Conservation (phyloP, 2,329 filamentous ascomycete species). For the Rhynchosporium graminicola region DNA sequence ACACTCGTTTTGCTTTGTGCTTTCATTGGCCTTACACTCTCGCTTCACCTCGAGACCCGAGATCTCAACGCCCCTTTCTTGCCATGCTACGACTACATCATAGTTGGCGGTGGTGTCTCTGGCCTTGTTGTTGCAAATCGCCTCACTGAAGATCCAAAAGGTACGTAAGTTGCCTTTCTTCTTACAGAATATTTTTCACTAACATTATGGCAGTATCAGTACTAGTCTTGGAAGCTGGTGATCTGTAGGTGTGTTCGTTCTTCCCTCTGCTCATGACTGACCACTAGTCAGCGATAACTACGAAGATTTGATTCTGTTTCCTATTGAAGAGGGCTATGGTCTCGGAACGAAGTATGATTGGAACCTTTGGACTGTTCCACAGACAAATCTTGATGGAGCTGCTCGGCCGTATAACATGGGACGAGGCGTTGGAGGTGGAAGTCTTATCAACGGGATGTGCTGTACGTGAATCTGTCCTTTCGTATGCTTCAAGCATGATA, state of each 20-base stretch:
- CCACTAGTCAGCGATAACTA: conserved; percentile 29
- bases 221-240: conserved; percentile 34
- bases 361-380: conserved; percentile 44
- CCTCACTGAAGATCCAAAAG: conserved; percentile 43
- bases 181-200: background rate
- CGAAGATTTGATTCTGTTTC: conserved; percentile 32
- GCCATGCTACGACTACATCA: conserved; percentile 43
- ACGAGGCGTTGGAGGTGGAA: conserved; percentile 42
- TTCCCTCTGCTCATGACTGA: conserved; percentile 1
- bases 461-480: conserved; percentile 27
- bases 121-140: conserved; percentile 48
- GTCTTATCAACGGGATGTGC: conserved; percentile 45
- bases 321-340: conserved; percentile 33
- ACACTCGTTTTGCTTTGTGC: conserved; percentile 12
- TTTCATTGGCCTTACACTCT: conserved; percentile 17
- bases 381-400: conserved; percentile 39
- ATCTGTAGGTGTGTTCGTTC: conserved; percentile 23
- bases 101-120: conserved; percentile 50
- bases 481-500: conserved; percentile 15
- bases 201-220: conserved; percentile 31
- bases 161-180: conserved; percentile 10
- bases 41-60: conserved; percentile 26
- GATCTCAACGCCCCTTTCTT: conserved; percentile 31
- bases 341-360: conserved; percentile 46
- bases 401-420: conserved; percentile 31